phyloP scores from a whole-genome alignment of 2,329 filamentous ascomycete genomes.

The Aaosphaeria arxii region DNA sequence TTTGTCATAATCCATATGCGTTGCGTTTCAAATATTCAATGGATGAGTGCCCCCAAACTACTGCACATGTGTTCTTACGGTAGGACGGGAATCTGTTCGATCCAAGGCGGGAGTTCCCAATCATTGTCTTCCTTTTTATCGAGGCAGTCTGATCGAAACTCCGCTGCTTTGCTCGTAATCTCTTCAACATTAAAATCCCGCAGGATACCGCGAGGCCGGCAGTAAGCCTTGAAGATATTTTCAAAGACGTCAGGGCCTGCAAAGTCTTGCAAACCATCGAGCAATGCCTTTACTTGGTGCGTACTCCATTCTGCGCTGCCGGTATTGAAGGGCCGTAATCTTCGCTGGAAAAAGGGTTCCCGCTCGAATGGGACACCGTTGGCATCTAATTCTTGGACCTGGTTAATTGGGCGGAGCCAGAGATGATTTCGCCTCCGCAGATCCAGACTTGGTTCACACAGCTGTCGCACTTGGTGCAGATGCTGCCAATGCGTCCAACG shows the following conservation, averaged over 20 bases:
- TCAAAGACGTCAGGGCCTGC: constrained; percentile 22
- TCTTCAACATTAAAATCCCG: constrained; percentile 23
- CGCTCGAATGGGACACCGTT: constrained; percentile 41
- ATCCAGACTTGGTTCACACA: constrained; percentile 18
- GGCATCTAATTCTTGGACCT: constrained; percentile 30
- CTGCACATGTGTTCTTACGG: constrained; percentile 1
- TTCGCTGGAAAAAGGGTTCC: constrained; percentile 34
- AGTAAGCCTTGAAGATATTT: constrained; percentile 25
- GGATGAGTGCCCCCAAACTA: neutral
- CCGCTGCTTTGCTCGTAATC: constrained; percentile 13
- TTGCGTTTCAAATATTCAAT: neutral
- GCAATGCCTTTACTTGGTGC: constrained; percentile 28
- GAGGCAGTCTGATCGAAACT: constrained; percentile 15
- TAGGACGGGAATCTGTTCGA: constrained; percentile 22
- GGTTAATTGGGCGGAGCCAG: constrained; percentile 10
- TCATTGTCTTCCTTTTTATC: constrained; percentile 12
- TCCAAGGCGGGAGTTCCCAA: constrained; percentile 23
- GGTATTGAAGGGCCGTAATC: constrained; percentile 17
- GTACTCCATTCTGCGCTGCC: constrained; percentile 27
- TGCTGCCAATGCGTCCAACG: constrained; percentile 25
- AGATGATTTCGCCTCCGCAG: constrained; percentile 4
- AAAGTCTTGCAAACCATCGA: constrained; percentile 24
- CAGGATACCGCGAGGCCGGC: constrained; percentile 17
- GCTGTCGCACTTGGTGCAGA: constrained; percentile 24
- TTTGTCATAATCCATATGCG: neutral